These are phyloP conservation scores for Eucalyptus polyanthemos DNA, from an alignment of 345 rosid species.

Conservation along the genomic window DNA sequence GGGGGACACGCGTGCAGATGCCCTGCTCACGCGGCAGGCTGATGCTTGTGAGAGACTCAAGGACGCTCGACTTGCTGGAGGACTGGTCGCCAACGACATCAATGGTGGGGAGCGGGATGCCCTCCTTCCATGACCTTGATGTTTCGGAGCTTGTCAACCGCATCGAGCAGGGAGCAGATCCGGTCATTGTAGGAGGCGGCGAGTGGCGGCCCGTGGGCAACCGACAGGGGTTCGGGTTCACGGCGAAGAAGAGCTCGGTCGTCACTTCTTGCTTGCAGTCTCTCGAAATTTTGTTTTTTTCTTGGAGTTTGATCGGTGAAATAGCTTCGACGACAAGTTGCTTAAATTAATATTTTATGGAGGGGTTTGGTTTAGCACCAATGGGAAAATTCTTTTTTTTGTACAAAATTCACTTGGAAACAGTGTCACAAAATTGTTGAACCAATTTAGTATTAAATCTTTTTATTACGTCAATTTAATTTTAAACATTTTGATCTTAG, in stretches of 20 bases:
- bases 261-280: not conserved
- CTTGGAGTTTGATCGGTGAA: not conserved
- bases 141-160: conserved; percentile 25
- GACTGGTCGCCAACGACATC: conserved; percentile 42
- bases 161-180: conserved; percentile 33
- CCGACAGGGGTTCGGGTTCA: not conserved
- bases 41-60: conserved; percentile 7
- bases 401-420: not conserved
- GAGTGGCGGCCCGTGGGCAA: not conserved
- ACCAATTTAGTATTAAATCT: no score
- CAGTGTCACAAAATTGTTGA: not conserved
- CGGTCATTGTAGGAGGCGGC: conserved; percentile 20
- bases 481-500: no score
- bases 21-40: conserved; percentile 4
- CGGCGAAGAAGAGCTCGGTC: not conserved
- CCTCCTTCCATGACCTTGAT: conserved; percentile 23
- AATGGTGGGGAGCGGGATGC: conserved; percentile 40
- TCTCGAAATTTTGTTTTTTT: not conserved
- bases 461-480: no score
- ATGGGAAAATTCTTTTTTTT: no score
- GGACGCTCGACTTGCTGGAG: conserved; percentile 21
- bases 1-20: conserved; percentile 38
- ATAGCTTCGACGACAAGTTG: no score
- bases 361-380: no score
- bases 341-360: no score